phyloP scores from a whole-genome alignment of 805 yeast genomes.

The Candida ortonii region DNA sequence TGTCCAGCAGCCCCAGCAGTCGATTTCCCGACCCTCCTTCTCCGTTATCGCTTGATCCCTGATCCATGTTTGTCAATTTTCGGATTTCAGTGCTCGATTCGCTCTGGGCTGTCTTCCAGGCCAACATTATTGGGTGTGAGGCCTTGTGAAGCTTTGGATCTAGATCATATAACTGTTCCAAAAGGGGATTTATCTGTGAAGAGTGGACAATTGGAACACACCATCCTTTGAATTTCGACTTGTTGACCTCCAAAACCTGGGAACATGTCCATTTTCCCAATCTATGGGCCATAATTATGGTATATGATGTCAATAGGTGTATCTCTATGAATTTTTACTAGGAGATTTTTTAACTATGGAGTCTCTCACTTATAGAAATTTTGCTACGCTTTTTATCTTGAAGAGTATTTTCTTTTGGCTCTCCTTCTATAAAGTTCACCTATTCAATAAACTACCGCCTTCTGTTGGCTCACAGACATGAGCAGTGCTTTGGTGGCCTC shows the following conservation, averaged over 20 bases:
- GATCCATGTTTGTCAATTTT: constrained; percentile 36
- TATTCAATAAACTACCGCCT: too few species aligned
- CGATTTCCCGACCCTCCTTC: constrained; percentile 73
- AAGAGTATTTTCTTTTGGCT: too few species aligned
- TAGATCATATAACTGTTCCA: constrained; percentile 40
- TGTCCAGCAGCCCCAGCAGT: constrained; percentile 51
- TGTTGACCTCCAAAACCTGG: constrained; percentile 42
- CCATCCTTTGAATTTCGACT: constrained; percentile 68
- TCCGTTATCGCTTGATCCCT: constrained; percentile 68
- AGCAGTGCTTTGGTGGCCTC: constrained; percentile 2
- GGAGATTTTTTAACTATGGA: too few species aligned
- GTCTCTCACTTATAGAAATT: too few species aligned
- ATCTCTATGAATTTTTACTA: too few species aligned
- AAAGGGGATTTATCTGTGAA: constrained; percentile 40
- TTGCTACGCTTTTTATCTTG: too few species aligned
- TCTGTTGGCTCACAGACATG: neutral
- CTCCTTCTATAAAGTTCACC: too few species aligned
- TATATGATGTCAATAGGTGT: too few species aligned
- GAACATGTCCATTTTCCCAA: constrained; percentile 46
- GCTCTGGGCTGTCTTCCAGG: constrained; percentile 56
- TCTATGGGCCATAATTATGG: too few species aligned
- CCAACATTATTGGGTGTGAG: constrained; percentile 69
- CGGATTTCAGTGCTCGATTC: constrained; percentile 3
- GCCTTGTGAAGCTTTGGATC: constrained; percentile 56
- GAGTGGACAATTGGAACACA: constrained; percentile 40